These are phyloP conservation scores for Aspergillus bombycis DNA, from an alignment of 2,329 filamentous ascomycete species.

Conservation along the genomic window DNA sequence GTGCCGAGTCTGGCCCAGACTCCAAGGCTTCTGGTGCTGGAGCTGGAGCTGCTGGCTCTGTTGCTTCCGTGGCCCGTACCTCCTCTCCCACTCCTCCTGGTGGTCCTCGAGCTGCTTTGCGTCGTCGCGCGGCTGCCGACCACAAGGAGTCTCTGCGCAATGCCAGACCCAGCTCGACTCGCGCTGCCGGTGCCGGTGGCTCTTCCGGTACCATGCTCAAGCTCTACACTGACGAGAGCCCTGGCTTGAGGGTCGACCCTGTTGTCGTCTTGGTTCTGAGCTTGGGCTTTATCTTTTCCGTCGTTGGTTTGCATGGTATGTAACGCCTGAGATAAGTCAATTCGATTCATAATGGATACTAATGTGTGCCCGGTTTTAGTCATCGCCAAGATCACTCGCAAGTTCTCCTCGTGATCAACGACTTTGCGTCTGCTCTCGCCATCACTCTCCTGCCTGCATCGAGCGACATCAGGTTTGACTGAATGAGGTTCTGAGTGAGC, in stretches of 20 bases:
- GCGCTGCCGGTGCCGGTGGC: conserved; percentile 89
- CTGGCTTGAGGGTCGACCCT: conserved; percentile 95
- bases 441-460: not conserved
- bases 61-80: conserved; percentile 73
- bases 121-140: conserved; percentile 92
- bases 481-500: conserved; percentile 6
- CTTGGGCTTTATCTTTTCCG: conserved; percentile 97
- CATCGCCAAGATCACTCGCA: conserved; percentile 91
- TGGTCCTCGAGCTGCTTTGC: conserved; percentile 91
- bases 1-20: conserved; percentile 49
- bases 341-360: not conserved
- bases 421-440: conserved; percentile 2
- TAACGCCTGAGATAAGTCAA: conserved; percentile 22
- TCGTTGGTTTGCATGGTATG: conserved; percentile 96
- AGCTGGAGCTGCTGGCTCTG: conserved; percentile 56
- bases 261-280: conserved; percentile 96
- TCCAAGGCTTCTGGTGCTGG: conserved; percentile 45
- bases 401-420: conserved; percentile 65
- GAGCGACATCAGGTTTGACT: not conserved
- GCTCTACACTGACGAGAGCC: conserved; percentile 98
- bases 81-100: conserved; percentile 88
- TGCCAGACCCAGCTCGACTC: conserved; percentile 86
- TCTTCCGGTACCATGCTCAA: conserved; percentile 98
- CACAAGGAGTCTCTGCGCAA: conserved; percentile 97
- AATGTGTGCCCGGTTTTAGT: conserved; percentile 56